Percentiles rank a stretch among this genome's conserved stretches.
phyloP scores from a whole-genome alignment of 192 early-diverging fungal species.

The Helicostylum pulchrum region DNA sequence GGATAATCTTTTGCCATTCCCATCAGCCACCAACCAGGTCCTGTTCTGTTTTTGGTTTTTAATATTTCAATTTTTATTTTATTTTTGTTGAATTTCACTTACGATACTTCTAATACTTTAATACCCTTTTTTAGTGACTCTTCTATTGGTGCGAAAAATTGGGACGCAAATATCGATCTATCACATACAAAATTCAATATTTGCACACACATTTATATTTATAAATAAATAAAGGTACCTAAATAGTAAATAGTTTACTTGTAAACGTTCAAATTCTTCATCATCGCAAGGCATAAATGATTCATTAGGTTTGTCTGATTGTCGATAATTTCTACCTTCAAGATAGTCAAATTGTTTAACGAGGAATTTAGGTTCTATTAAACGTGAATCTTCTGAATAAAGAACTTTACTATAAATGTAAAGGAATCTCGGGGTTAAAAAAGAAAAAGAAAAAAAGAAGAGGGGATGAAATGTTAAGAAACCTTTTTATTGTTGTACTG shows the following conservation, averaged over 20 bases:
- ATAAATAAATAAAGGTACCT: slow-evolving; percentile 1
- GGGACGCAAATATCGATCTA: slow-evolving; percentile 5
- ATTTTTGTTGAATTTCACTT: slow-evolving; percentile 6
- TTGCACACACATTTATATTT: no score
- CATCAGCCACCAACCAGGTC: slow-evolving; percentile 36
- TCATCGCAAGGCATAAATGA: slow-evolving; percentile 34
- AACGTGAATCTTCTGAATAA: not conserved
- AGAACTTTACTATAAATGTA: not conserved
- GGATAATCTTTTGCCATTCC: slow-evolving; percentile 30
- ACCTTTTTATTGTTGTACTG: slow-evolving; percentile 10
- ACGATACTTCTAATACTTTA: slow-evolving; percentile 27
- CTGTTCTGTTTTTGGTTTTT: slow-evolving; percentile 17
- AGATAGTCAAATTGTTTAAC: slow-evolving; percentile 21
- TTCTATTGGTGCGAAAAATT: slow-evolving; percentile 25
- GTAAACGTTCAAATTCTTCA: slow-evolving; percentile 33
- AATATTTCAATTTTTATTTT: not conserved
- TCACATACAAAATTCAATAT: no score
- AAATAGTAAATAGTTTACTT: slow-evolving; percentile 19
- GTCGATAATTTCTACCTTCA: slow-evolving; percentile 23
- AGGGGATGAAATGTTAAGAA: no score
- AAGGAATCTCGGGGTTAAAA: not conserved
- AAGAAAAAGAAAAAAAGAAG: not conserved
- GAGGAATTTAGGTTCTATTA: slow-evolving; percentile 21
- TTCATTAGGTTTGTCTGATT: not conserved
- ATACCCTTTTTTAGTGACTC: slow-evolving; percentile 26